Evolutionary conservation across 2,329 filamentous ascomycete genomes (phyloP).

Genomic region (Cladosporium sp.): DNA sequence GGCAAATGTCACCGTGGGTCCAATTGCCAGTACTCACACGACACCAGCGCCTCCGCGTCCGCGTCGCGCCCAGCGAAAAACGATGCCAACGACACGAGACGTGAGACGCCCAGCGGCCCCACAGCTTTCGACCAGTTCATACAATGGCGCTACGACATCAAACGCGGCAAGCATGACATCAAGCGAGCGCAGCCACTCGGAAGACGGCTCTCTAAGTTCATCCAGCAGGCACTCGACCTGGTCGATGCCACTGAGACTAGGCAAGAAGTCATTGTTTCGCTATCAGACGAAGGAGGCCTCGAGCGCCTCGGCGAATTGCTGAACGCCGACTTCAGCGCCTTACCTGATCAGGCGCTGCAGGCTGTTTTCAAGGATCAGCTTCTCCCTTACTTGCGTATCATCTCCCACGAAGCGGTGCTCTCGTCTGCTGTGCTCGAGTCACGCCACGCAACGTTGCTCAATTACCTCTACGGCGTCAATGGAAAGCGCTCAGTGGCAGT

Average conservation of each 20-base stretch:
- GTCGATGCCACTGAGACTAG: slow-evolving; percentile 21
- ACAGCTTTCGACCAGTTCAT: neutral
- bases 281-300: slow-evolving; percentile 28
- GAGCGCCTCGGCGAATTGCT: slow-evolving; percentile 25
- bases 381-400: slow-evolving; percentile 44
- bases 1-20: slow-evolving; percentile 21
- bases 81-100: neutral
- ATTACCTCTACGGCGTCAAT: slow-evolving; percentile 44
- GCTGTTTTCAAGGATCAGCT: slow-evolving; percentile 31
- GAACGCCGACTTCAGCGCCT: neutral
- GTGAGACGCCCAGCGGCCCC: neutral
- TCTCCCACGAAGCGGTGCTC: slow-evolving; percentile 45
- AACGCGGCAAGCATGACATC: slow-evolving; percentile 6
- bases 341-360: neutral
- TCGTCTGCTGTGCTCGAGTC: slow-evolving; percentile 46
- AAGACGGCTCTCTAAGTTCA: slow-evolving; percentile 22
- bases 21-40: slow-evolving; percentile 23
- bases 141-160: slow-evolving; percentile 24
- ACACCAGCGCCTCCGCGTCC: neutral
- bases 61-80: neutral
- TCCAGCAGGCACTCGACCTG: slow-evolving; percentile 25
- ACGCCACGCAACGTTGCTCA: slow-evolving; percentile 46
- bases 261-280: slow-evolving; percentile 29
- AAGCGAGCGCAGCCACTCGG: slow-evolving; percentile 19
- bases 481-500: slow-evolving; percentile 41